Evolutionary conservation across 108 stramenopile species (phyloP).

Genomic region (Craspedostauros australis): DNA sequence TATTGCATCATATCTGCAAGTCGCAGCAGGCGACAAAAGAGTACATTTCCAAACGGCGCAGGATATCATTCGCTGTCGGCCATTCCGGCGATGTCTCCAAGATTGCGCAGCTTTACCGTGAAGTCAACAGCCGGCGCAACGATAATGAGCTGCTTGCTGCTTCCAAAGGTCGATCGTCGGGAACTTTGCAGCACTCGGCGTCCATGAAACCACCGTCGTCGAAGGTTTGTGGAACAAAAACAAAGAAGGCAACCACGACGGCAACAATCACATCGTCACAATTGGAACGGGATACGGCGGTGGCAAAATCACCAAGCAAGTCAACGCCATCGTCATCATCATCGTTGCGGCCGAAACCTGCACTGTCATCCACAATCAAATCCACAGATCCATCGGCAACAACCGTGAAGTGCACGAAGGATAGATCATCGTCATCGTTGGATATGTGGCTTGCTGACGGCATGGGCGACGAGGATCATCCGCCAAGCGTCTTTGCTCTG

Average conservation of each 20-base stretch:
- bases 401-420: not conserved
- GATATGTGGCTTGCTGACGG: slow-evolving; percentile 36
- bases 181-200: no score
- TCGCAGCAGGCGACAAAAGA: no score
- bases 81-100: slow-evolving; percentile 39
- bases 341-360: not conserved
- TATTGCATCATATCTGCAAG: no score
- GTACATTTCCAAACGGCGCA: slow-evolving; percentile 1
- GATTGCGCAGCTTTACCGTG: slow-evolving; percentile 29
- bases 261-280: not conserved
- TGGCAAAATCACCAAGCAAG: slow-evolving; percentile 1
- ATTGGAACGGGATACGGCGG: not conserved
- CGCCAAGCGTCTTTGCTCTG: slow-evolving; percentile 26
- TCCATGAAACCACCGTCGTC: not conserved
- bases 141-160: no score
- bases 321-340: not conserved
- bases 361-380: no score
- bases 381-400: not conserved
- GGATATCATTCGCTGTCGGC: slow-evolving; percentile 33
- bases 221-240: not conserved
- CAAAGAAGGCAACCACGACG: not conserved
- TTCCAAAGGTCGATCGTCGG: no score
- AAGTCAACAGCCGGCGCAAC: no score
- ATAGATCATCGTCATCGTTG: slow-evolving; percentile 4
- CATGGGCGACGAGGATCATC: slow-evolving; percentile 36